These are phyloP conservation scores for Sarocladium brachiariae DNA, from an alignment of 2,329 filamentous ascomycete genomes.

Conservation along the genomic window DNA sequence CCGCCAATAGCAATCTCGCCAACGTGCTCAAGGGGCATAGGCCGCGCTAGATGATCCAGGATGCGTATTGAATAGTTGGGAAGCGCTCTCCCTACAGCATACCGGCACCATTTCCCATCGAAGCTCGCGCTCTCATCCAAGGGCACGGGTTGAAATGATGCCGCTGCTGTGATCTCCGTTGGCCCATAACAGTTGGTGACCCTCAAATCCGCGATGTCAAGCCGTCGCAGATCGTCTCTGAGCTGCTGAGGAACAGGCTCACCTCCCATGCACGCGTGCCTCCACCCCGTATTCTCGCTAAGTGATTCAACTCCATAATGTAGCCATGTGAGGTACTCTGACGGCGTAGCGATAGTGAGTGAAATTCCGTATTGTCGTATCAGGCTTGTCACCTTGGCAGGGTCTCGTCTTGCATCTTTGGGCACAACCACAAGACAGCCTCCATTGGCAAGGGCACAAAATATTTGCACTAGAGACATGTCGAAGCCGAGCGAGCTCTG, in stretches of 20 bases:
- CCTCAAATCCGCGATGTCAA: neutral
- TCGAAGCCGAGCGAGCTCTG: conserved; percentile 35
- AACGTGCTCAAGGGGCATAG: neutral
- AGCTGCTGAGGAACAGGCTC: conserved; percentile 15
- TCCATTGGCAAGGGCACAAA: conserved; percentile 28
- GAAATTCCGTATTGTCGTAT: conserved; percentile 26
- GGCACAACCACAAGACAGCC: conserved; percentile 29
- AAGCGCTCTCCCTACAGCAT: conserved; percentile 15
- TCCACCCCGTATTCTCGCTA: conserved; percentile 5
- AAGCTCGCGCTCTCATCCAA: neutral
- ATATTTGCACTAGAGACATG: conserved; percentile 30
- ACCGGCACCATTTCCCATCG: conserved; percentile 12
- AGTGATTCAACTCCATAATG: conserved; percentile 8
- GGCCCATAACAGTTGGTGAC: conserved; percentile 24
- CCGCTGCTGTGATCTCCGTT: conserved; percentile 18
- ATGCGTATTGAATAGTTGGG: conserved; percentile 21
- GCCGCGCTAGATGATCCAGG: conserved; percentile 3
- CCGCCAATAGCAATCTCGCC: conserved; percentile 20
- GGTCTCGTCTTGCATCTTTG: conserved; percentile 19
- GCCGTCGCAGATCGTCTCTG: conserved; percentile 3
- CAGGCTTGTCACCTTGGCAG: conserved; percentile 14
- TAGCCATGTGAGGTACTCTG: conserved; percentile 26
- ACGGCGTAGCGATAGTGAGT: conserved; percentile 27
- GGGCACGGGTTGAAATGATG: conserved; percentile 8
- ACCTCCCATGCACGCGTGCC: conserved; percentile 14